Evolutionary conservation across 2,329 filamentous ascomycete genomes (phyloP).

Genomic region (Hymenoscyphus fructigenus): DNA sequence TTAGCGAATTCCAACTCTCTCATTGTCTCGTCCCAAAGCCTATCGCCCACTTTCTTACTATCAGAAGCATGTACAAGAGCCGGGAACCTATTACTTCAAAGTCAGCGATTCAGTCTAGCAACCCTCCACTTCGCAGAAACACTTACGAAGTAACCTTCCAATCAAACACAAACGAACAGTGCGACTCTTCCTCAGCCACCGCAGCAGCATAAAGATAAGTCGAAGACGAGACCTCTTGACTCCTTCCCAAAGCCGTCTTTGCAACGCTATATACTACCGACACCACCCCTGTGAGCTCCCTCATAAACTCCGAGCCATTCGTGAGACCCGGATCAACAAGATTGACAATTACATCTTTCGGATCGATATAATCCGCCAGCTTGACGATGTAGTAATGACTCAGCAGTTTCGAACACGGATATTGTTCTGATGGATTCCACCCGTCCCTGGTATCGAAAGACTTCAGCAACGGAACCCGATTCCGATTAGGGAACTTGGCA

Average conservation of each 20-base stretch:
- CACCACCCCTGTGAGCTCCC: slow-evolving; percentile 33
- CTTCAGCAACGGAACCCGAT: slow-evolving; percentile 30
- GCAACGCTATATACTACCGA: slow-evolving; percentile 25
- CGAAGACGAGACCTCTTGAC: slow-evolving; percentile 42
- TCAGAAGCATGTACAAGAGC: slow-evolving; percentile 25
- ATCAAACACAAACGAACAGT: slow-evolving; percentile 48
- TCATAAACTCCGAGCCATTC: slow-evolving; percentile 43
- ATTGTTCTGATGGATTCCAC: slow-evolving; percentile 32
- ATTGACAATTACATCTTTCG: slow-evolving; percentile 40
- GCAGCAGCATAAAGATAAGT: slow-evolving; percentile 48
- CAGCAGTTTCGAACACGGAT: slow-evolving; percentile 37
- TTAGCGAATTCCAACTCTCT: slow-evolving; percentile 28
- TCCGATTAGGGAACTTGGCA: slow-evolving; percentile 32
- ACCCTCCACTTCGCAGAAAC: neutral
- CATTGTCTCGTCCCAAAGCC: slow-evolving; percentile 32
- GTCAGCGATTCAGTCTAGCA: neutral
- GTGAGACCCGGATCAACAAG: slow-evolving; percentile 38
- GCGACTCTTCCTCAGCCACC: slow-evolving; percentile 47
- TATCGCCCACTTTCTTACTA: slow-evolving; percentile 17
- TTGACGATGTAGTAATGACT: slow-evolving; percentile 40
- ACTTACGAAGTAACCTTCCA: slow-evolving; percentile 13
- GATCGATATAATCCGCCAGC: slow-evolving; percentile 39
- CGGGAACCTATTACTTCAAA: slow-evolving; percentile 22
- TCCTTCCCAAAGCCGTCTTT: slow-evolving; percentile 36
- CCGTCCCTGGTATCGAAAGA: slow-evolving; percentile 36